A percentile compares a stretch with the other conserved stretches of the same genome.
Evolutionary conservation across 129 eudicot species (phyloP).

Genomic region (Centella asiatica): DNA sequence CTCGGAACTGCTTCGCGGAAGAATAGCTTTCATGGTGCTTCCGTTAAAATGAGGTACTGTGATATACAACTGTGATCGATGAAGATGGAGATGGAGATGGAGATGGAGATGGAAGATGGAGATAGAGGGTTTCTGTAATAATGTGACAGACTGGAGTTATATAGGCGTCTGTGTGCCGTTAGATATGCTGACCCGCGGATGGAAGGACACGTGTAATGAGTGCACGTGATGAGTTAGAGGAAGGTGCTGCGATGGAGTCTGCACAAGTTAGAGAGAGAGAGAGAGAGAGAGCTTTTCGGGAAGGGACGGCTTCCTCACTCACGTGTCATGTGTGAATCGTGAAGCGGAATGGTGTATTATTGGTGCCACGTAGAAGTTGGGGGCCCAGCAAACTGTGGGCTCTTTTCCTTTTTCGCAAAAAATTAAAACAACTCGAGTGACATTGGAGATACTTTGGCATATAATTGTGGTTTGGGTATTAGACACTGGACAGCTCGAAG

Average conservation of each 20-base stretch:
- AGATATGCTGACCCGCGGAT: neutral
- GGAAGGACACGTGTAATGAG: neutral
- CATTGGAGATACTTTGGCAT: too few species aligned
- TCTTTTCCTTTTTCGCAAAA: too few species aligned
- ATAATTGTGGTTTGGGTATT: too few species aligned
- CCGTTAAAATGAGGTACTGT: too few species aligned
- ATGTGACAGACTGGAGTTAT: neutral
- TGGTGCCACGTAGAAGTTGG: neutral
- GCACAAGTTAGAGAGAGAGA: neutral
- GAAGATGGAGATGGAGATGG: neutral
- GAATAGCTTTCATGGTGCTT: conserved; percentile 3
- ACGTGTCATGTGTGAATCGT: neutral
- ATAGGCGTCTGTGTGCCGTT: neutral
- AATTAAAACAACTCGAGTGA: too few species aligned
- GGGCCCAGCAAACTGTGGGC: too few species aligned
- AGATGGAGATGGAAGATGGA: neutral
- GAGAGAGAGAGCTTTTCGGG: too few species aligned
- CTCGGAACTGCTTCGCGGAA: neutral
- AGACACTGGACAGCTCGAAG: too few species aligned
- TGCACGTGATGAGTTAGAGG: conserved; percentile 3
- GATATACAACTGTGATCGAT: neutral
- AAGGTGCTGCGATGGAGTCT: neutral
- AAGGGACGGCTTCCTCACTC: neutral
- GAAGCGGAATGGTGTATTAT: neutral
- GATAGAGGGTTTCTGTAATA: neutral